A percentile compares a stretch with the other conserved stretches of the same genome.
Evolutionary conservation across 2,329 filamentous ascomycete genomes (phyloP).

Genomic region (Penicillium sp.): DNA sequence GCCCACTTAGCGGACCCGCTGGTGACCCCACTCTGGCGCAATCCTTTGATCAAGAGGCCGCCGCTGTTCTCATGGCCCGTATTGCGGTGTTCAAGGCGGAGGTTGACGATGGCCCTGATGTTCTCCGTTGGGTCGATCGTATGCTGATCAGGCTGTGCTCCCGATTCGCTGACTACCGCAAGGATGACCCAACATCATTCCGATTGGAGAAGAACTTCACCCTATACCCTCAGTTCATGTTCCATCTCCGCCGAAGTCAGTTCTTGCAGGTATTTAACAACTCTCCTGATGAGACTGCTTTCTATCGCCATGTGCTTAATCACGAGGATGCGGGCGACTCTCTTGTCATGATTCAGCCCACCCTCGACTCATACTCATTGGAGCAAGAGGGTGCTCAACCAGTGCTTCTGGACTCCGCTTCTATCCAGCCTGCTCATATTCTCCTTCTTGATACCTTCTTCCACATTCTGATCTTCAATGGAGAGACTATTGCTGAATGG

Average conservation of each 20-base stretch:
- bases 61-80: slow-evolving; percentile 96
- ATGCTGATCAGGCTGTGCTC: slow-evolving; percentile 98
- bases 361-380: slow-evolving; percentile 94
- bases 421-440: slow-evolving; percentile 91
- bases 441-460: slow-evolving; percentile 97
- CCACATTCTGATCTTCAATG: slow-evolving; percentile 98
- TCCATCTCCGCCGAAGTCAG: slow-evolving; percentile 93
- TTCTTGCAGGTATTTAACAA: slow-evolving; percentile 99
- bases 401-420: slow-evolving; percentile 93
- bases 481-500: slow-evolving; percentile 97
- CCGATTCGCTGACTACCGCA: slow-evolving; percentile 94
- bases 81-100: slow-evolving; percentile 99
- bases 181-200: slow-evolving; percentile 97
- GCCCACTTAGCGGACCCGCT: slow-evolving; percentile 87
- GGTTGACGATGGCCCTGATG: slow-evolving; percentile 97
- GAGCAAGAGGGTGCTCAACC: slow-evolving; percentile 91
- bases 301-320: slow-evolving; percentile 94
- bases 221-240: slow-evolving; percentile 99
- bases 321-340: slow-evolving; percentile 97
- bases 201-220: slow-evolving; percentile 98
- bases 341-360: slow-evolving; percentile 98
- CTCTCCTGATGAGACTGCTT: slow-evolving; percentile 98
- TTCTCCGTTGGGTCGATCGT: slow-evolving; percentile 94
- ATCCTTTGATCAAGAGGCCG: slow-evolving; percentile 97
- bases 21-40: slow-evolving; percentile 94